Base-by-base conservation (phyloP, 2,329 filamentous ascomycete genomes). In the Scedosporium boydii region DNA sequence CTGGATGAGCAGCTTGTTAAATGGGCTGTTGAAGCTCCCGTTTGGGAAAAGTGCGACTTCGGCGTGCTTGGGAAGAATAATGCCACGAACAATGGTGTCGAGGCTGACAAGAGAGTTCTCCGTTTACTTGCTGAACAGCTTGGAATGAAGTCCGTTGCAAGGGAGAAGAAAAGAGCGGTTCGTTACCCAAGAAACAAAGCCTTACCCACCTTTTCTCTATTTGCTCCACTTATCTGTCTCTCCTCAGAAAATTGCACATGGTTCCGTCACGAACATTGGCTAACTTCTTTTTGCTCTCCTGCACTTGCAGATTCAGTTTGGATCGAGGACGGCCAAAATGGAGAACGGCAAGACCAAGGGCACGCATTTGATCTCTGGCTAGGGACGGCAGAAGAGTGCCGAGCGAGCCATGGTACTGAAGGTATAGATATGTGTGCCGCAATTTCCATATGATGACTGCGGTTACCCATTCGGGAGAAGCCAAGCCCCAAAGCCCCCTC, bases 131-230 rank as follows among this genome's bases (percentile, higher is more conserved):
- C 93, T 0, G 83, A 86, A 73, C 81, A 85, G 34, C 75, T 97
- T 42, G 89, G 87, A 3, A 87, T 98, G 83, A 73, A 73, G 2
- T 76, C 75, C 5, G 90, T 92, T 1, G 87, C 93, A 4, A 77
- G 77, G n/a, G 93, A 98, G 75, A 96, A 95, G 81, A 99, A 99
- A 76, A 82, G 93, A 70, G 93, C 93, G 18, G 89, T 92, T 77
- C 72, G 87, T 78, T 29, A 6, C 41, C 38, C 5, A 21, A 23
- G 26, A 18, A 6, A 38, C 44, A 16, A 21, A 9, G 9, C 58
- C 12, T 21, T 27, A 4, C 48, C 42, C 44, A 29, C 29, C 41
- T 26, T 26, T 60, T 26, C 38, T 10, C 16, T 6, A 5, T 57
- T 46, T 9, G 18, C 26, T 38, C 23, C 18, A 14, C 10, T 56